phyloP scores from a whole-genome alignment of 352 stramenopile species.

The Phytopythium cucurbitacearum region DNA sequence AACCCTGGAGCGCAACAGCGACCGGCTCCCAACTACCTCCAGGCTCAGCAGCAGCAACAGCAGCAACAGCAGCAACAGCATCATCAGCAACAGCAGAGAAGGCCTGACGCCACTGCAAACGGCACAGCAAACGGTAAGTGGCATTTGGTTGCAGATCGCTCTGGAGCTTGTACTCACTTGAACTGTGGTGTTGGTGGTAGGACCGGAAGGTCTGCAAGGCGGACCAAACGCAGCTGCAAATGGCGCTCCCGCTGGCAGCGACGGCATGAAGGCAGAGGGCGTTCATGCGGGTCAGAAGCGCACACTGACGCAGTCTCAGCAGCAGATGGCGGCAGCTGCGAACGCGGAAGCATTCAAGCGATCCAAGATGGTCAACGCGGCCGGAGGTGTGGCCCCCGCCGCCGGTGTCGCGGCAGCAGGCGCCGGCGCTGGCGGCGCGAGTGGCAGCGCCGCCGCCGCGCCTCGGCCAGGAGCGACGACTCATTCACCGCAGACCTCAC shows the following conservation, averaged over 20 bases:
- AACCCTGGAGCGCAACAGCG: slow-evolving; percentile 1
- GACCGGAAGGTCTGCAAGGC: slow-evolving; percentile 52
- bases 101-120: slow-evolving; percentile 6
- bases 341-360: slow-evolving; percentile 81
- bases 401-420: slow-evolving; percentile 16
- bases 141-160: no score
- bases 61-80: slow-evolving; percentile 4
- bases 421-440: slow-evolving; percentile 11
- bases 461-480: neutral
- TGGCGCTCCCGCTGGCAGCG: slow-evolving; percentile 9
- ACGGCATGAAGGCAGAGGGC: slow-evolving; percentile 28
- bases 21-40: neutral
- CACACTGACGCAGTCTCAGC: slow-evolving; percentile 74
- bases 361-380: slow-evolving; percentile 46
- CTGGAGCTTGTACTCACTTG: slow-evolving; percentile 9
- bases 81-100: slow-evolving; percentile 7
- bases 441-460: neutral
- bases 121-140: neutral
- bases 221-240: slow-evolving; percentile 33
- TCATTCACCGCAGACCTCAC: slow-evolving; percentile 46
- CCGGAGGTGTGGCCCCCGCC: neutral
- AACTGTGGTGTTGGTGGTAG: slow-evolving; percentile 44
- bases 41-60: neutral
- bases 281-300: slow-evolving; percentile 50
- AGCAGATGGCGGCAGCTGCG: slow-evolving; percentile 75